A percentile compares a stretch with the other conserved stretches of the same genome.
phyloP scores from a whole-genome alignment of 495 filamentous ascomycete species.

The Trichoderma gamsii region DNA sequence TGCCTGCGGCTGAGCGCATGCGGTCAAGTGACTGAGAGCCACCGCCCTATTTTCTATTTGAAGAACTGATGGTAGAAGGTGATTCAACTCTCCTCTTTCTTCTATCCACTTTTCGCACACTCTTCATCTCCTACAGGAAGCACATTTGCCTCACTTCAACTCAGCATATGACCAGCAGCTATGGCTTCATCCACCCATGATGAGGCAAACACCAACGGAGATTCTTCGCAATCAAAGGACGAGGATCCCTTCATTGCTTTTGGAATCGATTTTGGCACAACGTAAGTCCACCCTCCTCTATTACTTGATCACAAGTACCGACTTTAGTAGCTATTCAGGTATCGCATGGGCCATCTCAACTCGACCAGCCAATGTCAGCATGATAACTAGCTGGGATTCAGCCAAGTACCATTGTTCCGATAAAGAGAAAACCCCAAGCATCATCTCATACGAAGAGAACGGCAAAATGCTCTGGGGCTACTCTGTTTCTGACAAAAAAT shows the following conservation, averaged over 20 bases:
- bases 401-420: slow-evolving; percentile 4
- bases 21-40: no score
- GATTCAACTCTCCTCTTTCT: no score
- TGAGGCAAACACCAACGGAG: no score
- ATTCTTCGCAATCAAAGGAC: no score
- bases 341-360: slow-evolving; percentile 16
- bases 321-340: slow-evolving; percentile 17
- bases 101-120: no score
- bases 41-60: no score
- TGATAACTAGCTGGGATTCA: slow-evolving; percentile 18
- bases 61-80: no score
- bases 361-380: slow-evolving; percentile 9
- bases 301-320: neutral
- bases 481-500: slow-evolving; percentile 8
- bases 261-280: slow-evolving; percentile 25
- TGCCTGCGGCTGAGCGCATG: no score
- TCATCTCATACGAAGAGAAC: slow-evolving; percentile 16
- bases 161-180: no score
- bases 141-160: no score
- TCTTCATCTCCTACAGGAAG: no score
- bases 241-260: neutral
- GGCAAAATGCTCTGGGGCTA: slow-evolving; percentile 25
- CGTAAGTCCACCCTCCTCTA: slow-evolving; percentile 17
- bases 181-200: no score
- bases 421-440: slow-evolving; percentile 22